phyloP scores from a whole-genome alignment of 148 eudicot genomes.

The Rhododendron mucronatum region DNA sequence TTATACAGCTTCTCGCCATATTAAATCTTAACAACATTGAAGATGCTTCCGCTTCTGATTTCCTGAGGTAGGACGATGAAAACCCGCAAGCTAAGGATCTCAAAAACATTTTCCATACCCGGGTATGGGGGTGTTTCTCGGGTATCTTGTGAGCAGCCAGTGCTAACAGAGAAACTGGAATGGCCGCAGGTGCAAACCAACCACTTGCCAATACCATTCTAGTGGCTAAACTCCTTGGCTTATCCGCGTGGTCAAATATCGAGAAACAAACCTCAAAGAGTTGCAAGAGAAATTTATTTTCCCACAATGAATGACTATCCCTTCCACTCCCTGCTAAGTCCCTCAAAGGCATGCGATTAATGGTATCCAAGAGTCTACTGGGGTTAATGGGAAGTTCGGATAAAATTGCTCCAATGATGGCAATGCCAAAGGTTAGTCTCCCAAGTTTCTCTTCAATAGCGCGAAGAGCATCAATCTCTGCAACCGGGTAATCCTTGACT shows the following conservation, averaged over 20 bases:
- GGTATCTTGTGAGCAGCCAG: conserved; percentile 77
- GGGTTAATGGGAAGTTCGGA: conserved; percentile 94
- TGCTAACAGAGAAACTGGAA: conserved; percentile 67
- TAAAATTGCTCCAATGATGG: conserved; percentile 81
- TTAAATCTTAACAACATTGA: conserved; percentile 78
- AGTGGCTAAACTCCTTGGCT: conserved; percentile 78
- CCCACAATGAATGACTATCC: conserved; percentile 51
- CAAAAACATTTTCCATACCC: conserved; percentile 58
- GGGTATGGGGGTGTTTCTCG: conserved; percentile 48
- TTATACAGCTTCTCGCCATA: conserved; percentile 66
- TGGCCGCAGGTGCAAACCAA: conserved; percentile 85
- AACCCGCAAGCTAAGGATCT: conserved; percentile 69
- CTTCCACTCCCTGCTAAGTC: conserved; percentile 61
- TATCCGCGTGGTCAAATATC: conserved; percentile 93
- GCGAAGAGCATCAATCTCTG: conserved; percentile 78
- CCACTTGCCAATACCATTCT: conserved; percentile 92
- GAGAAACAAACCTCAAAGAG: conserved; percentile 95
- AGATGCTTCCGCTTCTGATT: conserved; percentile 80
- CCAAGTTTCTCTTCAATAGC: conserved; percentile 94
- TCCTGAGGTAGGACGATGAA: conserved; percentile 55
- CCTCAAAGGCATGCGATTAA: conserved; percentile 77
- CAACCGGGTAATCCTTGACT: conserved; percentile 47
- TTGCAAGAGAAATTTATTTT: conserved; percentile 72
- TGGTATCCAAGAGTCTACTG: conserved; percentile 78
- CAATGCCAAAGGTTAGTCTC: conserved; percentile 76